phyloP scores from a whole-genome alignment of 2,329 filamentous ascomycete genomes.

The Clarireedia sp. region DNA sequence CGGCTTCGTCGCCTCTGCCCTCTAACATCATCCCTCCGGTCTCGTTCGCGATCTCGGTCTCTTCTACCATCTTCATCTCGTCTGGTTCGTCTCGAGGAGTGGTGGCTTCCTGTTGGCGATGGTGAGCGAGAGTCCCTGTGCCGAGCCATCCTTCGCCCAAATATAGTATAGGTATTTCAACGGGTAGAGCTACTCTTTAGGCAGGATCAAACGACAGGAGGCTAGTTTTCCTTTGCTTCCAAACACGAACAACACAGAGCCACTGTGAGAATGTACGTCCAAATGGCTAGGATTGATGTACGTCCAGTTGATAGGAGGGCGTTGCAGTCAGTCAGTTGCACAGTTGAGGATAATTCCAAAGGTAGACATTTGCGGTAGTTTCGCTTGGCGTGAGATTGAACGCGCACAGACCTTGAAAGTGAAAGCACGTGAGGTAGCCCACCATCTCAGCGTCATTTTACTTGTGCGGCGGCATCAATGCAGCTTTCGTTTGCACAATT shows the following conservation, averaged over 20 bases:
- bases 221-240: not conserved
- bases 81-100: constrained; percentile 52
- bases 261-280: too few relatives aligned
- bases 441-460: not conserved
- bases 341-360: too few relatives aligned
- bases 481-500: not conserved
- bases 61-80: constrained; percentile 42
- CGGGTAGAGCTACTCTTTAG: constrained; percentile 38
- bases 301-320: too few relatives aligned
- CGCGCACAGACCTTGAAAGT: not conserved
- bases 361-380: too few relatives aligned
- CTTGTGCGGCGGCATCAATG: not conserved
- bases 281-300: not conserved
- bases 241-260: not conserved
- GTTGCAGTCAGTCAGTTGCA: too few relatives aligned
- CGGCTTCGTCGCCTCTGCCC: constrained; percentile 46
- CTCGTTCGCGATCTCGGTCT: constrained; percentile 43
- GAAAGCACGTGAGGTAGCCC: not conserved
- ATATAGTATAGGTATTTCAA: constrained; percentile 15
- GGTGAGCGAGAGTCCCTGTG: constrained; percentile 70
- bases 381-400: too few relatives aligned
- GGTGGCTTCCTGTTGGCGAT: constrained; percentile 84
- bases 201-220: constrained; percentile 11
- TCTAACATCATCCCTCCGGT: constrained; percentile 42
- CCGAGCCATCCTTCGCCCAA: constrained; percentile 46